These are phyloP conservation scores for Hirsutella minnesotensis DNA, from an alignment of 2,329 filamentous ascomycete genomes.

Conservation along the genomic window DNA sequence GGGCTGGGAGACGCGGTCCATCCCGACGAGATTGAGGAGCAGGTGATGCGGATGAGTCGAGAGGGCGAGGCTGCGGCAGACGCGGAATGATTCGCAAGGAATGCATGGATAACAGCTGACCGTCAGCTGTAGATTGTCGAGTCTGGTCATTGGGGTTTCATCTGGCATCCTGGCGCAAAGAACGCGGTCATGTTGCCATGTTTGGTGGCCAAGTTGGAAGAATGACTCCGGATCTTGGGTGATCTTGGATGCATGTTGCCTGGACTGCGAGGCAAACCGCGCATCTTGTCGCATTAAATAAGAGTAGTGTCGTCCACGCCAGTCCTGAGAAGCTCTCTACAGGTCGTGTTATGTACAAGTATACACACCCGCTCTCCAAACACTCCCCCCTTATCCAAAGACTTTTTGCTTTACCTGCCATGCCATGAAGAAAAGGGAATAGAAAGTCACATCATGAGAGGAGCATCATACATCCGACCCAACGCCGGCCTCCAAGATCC, in stretches of 20 bases:
- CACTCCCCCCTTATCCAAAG: constrained; percentile 5
- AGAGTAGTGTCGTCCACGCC: background rate
- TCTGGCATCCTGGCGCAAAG: no score
- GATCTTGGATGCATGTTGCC: no score
- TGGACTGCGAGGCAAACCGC: background rate
- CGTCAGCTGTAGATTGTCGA: no score
- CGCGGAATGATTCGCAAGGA: background rate
- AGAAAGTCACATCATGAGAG: constrained; percentile 26
- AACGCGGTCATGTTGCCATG: no score
- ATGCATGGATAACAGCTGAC: no score
- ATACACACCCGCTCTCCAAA: constrained; percentile 5
- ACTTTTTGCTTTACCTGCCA: constrained; percentile 11
- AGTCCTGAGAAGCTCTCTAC: background rate
- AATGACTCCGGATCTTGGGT: no score
- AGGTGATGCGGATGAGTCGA: background rate
- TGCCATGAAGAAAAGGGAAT: constrained; percentile 9
- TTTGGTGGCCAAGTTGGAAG: no score
- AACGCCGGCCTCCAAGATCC: constrained; percentile 20
- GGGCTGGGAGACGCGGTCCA: background rate
- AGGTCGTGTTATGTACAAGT: constrained; percentile 5
- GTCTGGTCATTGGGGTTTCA: no score
- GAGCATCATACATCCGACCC: constrained; percentile 31
- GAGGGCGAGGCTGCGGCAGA: background rate
- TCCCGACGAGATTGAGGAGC: constrained; percentile 1
- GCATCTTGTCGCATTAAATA: background rate